These are phyloP conservation scores for Cylindrotheca closterium DNA, from an alignment of 108 stramenopile genomes.

Conservation along the genomic window DNA sequence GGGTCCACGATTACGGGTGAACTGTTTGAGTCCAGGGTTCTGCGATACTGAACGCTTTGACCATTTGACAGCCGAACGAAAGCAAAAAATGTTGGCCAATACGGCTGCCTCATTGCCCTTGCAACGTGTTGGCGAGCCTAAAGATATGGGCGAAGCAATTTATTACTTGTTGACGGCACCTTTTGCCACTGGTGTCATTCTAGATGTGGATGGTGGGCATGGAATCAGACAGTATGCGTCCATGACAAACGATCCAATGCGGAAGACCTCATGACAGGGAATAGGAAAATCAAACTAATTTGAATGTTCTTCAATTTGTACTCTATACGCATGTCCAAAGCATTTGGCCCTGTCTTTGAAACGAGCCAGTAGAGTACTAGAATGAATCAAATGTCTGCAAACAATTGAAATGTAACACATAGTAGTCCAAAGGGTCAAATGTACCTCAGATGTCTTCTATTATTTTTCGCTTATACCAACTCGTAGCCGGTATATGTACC, in stretches of 20 bases:
- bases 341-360: too few relatives aligned
- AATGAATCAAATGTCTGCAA: too few relatives aligned
- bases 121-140: conserved; percentile 43
- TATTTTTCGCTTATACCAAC: too few relatives aligned
- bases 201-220: conserved; percentile 68
- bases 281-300: too few relatives aligned
- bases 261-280: too few relatives aligned
- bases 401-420: too few relatives aligned
- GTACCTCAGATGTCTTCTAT: too few relatives aligned
- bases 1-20: conserved; percentile 56
- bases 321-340: too few relatives aligned
- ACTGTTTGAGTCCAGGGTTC: conserved; percentile 69
- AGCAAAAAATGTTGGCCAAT: conserved; percentile 52
- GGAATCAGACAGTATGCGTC: conserved; percentile 49
- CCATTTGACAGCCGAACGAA: conserved; percentile 47
- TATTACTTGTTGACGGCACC: conserved; percentile 49
- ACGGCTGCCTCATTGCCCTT: conserved; percentile 56
- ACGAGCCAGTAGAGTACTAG: too few relatives aligned
- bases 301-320: too few relatives aligned
- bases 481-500: too few relatives aligned
- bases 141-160: conserved; percentile 69
- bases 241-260: neutral
- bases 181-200: conserved; percentile 59
- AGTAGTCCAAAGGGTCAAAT: too few relatives aligned
- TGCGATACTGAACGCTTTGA: conserved; percentile 76